Evolutionary conservation across 1,284 basidiomycete genomes (phyloP), one percentile per base, ranked within the genome.

Genomic region (Trichosporon ovoides): DNA sequence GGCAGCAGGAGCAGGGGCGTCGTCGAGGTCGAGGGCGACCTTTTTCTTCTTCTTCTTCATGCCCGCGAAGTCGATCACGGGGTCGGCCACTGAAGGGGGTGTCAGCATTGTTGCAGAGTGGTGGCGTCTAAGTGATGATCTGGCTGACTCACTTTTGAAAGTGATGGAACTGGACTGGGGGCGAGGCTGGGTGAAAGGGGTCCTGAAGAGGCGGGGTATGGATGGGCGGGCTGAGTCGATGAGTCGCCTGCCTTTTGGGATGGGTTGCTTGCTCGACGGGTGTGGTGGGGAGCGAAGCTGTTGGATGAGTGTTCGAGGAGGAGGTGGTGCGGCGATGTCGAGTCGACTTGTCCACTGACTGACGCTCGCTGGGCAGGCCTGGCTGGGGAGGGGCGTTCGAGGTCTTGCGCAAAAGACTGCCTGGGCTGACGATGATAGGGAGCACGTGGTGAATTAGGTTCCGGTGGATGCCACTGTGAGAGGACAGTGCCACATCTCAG

Each of bases 31-130:
- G 60, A 77, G 68, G 54, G 69, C 71, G 31, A 69, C 69, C 72
- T 79, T 79, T 69, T 78, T 79, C 73, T 77, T 79, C 75, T 80
- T 80, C 73, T 80, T 80, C 73, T 80, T 80, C 74, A 81, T 76
- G 55, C 79, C 80, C 22, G 77, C 76, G 67, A 81, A 81, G 60
- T 80, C 78, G 59, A 76, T 77, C 54, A 74, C 73, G 56, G 73
- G 73, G 64, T 77, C 74, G 59, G 72, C 73, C 43, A 48, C 43
- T 48, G 43, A 3, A 48, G 1, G 3, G 12, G n/a, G n/a, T n/a
- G 43, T 46, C 22, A 46, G 40, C 43, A 31, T 46, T 16, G 43
- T 9, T n/a, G n/a, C 40, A 16, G 9, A 22, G 14, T 46, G 40
- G 22, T 3, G 18, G 19, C 40, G 43, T 28, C 22, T 22, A 13